Evolutionary conservation across 257 asterid genomes (phyloP), one percentile per base, ranked within the genome.

Genomic region (Henckelia pumila): DNA sequence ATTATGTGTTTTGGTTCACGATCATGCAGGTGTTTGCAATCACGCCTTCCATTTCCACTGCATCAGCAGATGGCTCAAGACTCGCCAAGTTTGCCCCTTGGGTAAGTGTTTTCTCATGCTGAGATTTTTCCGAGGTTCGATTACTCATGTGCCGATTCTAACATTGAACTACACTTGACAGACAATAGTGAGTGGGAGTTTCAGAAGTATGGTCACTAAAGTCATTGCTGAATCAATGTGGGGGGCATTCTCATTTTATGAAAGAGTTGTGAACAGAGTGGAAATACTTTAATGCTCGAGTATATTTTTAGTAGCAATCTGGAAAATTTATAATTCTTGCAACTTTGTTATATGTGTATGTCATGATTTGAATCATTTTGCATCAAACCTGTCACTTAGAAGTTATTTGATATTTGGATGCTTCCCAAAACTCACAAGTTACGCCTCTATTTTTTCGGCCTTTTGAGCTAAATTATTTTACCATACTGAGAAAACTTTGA

Each of bases 181-280:
- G 99, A 93, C 77, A 91, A 90, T 86, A 93, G 96, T 30, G 99
- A 93, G 75, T 93, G 97, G 99, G 99, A 93, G 84, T 90, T 93
- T 81, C 96, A 90, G 85, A 93, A 90, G 79, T 93, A 93, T 9
- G 99, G 97, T 50, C 99, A 93, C 79, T 93, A 85, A 79, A 75
- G 58, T 61, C 50, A 47, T 63, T 60, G 37, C 33, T 57, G 63
- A 52, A 21, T 24, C 28, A 21, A 29, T 22, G 40, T 60, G 37
- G 52, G 50, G 52, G 40, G 22, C 22, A 14, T 59, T 35, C 66
- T 52, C 68, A 30, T 77, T 52, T 35, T 50, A 26, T 21, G 47
- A 24, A 61, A 77, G 35, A 71, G 16, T 40, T 9, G 57, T 50
- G 33, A 58, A 44, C 62, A 5, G 57, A 63, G 47, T 37, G 53